Base-by-base conservation (phyloP, 345 rosid genomes). In the Mangifera indica region DNA sequence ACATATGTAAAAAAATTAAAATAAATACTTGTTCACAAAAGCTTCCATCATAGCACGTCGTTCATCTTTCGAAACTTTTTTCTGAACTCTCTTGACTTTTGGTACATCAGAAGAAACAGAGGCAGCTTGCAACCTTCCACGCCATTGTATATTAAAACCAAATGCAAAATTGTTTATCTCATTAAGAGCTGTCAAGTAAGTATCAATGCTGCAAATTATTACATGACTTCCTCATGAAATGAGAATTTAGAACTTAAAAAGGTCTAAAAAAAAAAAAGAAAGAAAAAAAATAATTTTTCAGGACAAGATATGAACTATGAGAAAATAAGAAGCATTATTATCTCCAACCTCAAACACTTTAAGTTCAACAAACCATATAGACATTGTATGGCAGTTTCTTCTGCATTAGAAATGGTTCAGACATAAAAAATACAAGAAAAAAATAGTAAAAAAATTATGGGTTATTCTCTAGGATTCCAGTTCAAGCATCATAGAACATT, bases 1-100 rank as follows among this genome's bases (percentile, higher is more conserved):
- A 49, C 21, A 51, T 21, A n/a, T 9, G 44, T 48, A 62, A 49
- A 64, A 64, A 59, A 45, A 25, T 1, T 15, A 51, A 59, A 42
- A 54, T 12, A 59, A 11, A 25, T 75, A 86, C 90, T 71, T 81
- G 71, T 66, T 69, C 20, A 84, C 84, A 44, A 76, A 86, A 77
- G 78, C 67, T 60, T 72, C 81, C 69, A 86, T 70, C 83, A 82
- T 73, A 60, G 77, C 85, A 60, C 74, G 74, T 22, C 90, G 78
- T 53, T 82, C 86, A 54, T 69, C 85, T 75, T 62, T 77, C 25
- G 87, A 29, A 53, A 86, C 55, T 69, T 22, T 81, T 69, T 62
- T 82, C n/a, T 46, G 69, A 32, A 40, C 57, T 61, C 73, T 74
- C 21, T 2, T 71, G 56, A 76, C 13, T 37, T 73, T 73, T 5